Evolutionary conservation across 768 basidiomycete genomes (phyloP).

Genomic region (Boletus eberwhitei): DNA sequence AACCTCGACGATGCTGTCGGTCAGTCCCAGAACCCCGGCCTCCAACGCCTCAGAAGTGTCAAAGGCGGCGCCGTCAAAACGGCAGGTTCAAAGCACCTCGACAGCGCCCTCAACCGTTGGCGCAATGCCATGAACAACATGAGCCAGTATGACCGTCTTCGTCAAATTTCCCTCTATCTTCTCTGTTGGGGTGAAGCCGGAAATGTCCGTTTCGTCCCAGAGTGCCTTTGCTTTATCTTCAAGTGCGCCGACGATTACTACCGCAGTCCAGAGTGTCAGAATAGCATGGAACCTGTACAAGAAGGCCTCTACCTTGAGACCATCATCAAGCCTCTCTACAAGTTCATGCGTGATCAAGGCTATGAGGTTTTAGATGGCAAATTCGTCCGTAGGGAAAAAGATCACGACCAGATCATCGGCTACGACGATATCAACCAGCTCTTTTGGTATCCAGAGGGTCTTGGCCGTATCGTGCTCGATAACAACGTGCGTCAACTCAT

Average conservation of each 20-base stretch:
- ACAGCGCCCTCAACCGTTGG: conserved; percentile 93
- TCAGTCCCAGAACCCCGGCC: conserved; percentile 88
- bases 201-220: conserved; percentile 95
- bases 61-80: conserved; percentile 55
- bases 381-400: conserved; percentile 90
- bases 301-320: conserved; percentile 91
- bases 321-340: conserved; percentile 92
- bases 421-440: conserved; percentile 99
- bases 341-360: conserved; percentile 95
- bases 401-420: conserved; percentile 95
- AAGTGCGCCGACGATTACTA: conserved; percentile 99
- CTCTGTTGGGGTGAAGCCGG: conserved; percentile 99
- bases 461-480: conserved; percentile 84
- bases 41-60: conserved; percentile 83
- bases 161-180: conserved; percentile 93
- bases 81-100: conserved; percentile 73
- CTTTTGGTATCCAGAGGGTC: conserved; percentile 99
- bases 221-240: conserved; percentile 98
- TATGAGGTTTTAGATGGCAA: conserved; percentile 95
- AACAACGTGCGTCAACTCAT: conserved; percentile 62
- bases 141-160: conserved; percentile 96
- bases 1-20: conserved; percentile 99
- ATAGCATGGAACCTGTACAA: conserved; percentile 84
- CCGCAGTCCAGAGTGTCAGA: conserved; percentile 96
- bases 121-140: conserved; percentile 98